These are phyloP conservation scores for Phytophthora syringae DNA, from an alignment of 352 stramenopile genomes.

Conservation along the genomic window DNA sequence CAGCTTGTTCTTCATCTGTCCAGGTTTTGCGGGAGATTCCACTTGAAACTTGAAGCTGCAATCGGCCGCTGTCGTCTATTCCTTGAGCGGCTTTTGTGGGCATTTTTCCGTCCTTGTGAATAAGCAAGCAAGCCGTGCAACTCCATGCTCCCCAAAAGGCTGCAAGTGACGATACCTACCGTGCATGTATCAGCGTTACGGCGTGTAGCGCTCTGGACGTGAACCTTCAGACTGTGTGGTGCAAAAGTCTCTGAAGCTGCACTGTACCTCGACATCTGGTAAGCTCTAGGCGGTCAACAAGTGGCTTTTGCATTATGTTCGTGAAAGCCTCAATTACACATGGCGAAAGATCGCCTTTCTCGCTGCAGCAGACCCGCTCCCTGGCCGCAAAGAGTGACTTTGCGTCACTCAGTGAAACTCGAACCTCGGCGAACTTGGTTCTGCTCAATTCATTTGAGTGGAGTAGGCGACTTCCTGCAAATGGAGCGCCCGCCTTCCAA, in stretches of 20 bases:
- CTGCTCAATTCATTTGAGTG: conserved; percentile 17
- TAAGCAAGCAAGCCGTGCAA: too few relatives aligned
- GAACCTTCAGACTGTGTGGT: too few relatives aligned
- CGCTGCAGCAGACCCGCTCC: conserved; percentile 2
- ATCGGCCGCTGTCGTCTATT: conserved; percentile 10
- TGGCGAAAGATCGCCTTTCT: conserved; percentile 19
- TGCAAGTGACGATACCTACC: too few relatives aligned
- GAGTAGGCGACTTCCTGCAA: conserved; percentile 21
- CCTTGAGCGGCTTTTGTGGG: too few relatives aligned
- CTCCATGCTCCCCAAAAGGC: too few relatives aligned
- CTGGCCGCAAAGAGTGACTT: background rate
- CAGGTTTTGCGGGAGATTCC: conserved; percentile 13
- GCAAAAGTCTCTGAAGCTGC: too few relatives aligned
- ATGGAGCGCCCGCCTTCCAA: conserved; percentile 38
- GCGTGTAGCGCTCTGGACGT: too few relatives aligned
- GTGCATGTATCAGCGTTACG: too few relatives aligned
- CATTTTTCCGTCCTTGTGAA: too few relatives aligned
- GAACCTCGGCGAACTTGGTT: conserved; percentile 32
- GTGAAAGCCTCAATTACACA: conserved; percentile 28
- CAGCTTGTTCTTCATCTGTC: conserved; percentile 18
- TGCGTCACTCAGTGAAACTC: conserved; percentile 33
- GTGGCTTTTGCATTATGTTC: too few relatives aligned
- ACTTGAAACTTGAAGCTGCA: conserved; percentile 19
- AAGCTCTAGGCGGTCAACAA: too few relatives aligned
- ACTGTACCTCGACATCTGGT: conserved; percentile 19